Base-by-base conservation (phyloP, 148 eudicot genomes). In the Nepenthes gracilis region DNA sequence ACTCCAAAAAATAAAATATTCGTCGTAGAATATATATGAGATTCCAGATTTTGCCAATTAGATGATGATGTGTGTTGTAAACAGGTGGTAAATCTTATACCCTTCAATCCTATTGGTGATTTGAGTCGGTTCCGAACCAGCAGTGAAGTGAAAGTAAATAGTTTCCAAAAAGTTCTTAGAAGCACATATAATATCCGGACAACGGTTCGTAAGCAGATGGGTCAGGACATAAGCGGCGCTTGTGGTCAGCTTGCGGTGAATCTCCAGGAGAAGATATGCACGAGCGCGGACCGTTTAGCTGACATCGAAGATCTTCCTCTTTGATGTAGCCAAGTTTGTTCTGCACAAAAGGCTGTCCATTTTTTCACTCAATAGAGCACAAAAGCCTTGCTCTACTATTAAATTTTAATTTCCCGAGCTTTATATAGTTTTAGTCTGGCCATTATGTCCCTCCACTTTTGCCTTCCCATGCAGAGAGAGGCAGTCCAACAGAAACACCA, bases 161-260 rank as follows among this genome's bases (percentile, higher is more conserved):
- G 58, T 57, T 93, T 93, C 71, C 99, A 93, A 69, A 84, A 60
- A 54, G 72, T 84, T 54, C 80, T 93, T 35, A 71, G 98, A 61
- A 80, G 77, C 54, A 74, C 72, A 12, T 89, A 85, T 58, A 68
- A 78, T 60, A 85, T 90, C 47, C 75, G 95, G 10, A 93, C 99
- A 9, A 93, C 96, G 15, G 74, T 93, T 55, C 91, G 99, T 14
- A 93, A 86, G 77, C 75, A 89, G 74, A 93, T 93, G 99, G 99
- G 99, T 36, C 99, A 86, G 73, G 99, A 93, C 74, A 89, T 93
- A 45, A 93, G 94, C 64, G 99, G 99, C 45, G 99, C 99, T 13
- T 93, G 96, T 54, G 99, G 99, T 69, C 99, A 89, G 72, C 76
- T 93, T 59, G 99, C 89, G 67, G 80, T 93, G 23, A 80, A 68